A percentile compares a stretch with the other conserved stretches of the same genome.
Evolutionary conservation across 108 stramenopile species (phyloP).

Genomic region (Skeletonema potamos): DNA sequence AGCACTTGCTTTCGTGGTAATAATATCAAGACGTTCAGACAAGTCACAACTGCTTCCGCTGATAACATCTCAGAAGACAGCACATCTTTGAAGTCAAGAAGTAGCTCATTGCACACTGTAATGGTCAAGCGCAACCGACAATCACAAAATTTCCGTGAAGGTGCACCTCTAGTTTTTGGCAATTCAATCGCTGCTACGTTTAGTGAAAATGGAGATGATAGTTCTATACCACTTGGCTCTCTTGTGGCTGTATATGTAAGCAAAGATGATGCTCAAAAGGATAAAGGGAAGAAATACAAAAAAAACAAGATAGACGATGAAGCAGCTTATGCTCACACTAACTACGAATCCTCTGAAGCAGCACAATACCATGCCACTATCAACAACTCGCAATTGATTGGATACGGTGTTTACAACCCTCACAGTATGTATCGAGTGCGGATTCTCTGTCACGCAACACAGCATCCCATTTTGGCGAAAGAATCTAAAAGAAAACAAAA

Average conservation of each 20-base stretch:
- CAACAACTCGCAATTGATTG: conserved; percentile 57
- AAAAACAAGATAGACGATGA: conserved; percentile 9
- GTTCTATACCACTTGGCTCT: conserved; percentile 43
- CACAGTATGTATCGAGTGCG: conserved; percentile 81
- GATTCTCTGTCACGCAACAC: conserved; percentile 66
- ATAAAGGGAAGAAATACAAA: conserved; percentile 8
- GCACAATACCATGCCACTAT: conserved; percentile 9
- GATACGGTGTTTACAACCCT: conserved; percentile 87
- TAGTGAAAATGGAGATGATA: conserved; percentile 8
- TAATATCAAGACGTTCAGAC: background rate
- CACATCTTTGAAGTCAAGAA: background rate
- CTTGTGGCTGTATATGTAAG: conserved; percentile 67
- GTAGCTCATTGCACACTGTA: conserved; percentile 42
- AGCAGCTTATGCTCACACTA: conserved; percentile 32
- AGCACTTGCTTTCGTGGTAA: background rate
- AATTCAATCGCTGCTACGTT: conserved; percentile 57
- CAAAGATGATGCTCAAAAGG: conserved; percentile 15
- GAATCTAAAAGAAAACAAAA: conserved; percentile 25
- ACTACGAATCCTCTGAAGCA: conserved; percentile 3
- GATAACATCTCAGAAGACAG: background rate
- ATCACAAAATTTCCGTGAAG: conserved; percentile 73
- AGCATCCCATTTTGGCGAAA: conserved; percentile 44
- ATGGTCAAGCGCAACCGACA: conserved; percentile 70
- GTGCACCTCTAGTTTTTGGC: conserved; percentile 71
- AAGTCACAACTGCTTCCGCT: background rate